A percentile compares a stretch with the other conserved stretches of the same genome.
phyloP scores from a whole-genome alignment of 2,329 filamentous ascomycete species.

The Beauveria sp. region DNA sequence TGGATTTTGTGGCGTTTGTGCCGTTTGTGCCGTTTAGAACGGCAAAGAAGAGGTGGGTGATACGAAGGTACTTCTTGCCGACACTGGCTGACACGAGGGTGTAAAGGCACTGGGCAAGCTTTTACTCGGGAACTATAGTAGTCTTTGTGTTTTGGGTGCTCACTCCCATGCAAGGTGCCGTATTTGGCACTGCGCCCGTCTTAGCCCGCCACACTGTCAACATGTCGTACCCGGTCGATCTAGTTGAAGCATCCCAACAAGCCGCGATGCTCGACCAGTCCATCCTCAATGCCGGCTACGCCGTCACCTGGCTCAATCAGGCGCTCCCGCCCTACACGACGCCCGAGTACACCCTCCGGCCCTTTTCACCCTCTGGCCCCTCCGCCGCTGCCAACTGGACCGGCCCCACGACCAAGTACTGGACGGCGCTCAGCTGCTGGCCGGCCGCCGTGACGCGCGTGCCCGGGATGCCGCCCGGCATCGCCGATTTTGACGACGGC shows the following conservation, averaged over 20 bases:
- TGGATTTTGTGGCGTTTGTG: slow-evolving; percentile 27
- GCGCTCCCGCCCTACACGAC: slow-evolving; percentile 36
- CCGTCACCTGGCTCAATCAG: slow-evolving; percentile 38
- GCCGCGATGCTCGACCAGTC: slow-evolving; percentile 20
- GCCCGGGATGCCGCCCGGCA: no score
- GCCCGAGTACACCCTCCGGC: slow-evolving; percentile 31
- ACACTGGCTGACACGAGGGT: not conserved
- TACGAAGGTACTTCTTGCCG: no score
- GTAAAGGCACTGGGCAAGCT: slow-evolving; percentile 44
- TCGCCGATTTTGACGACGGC: no score
- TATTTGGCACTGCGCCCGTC: slow-evolving; percentile 36
- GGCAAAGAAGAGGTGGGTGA: slow-evolving; percentile 1
- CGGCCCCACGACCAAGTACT: no score
- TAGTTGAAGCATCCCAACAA: slow-evolving; percentile 20
- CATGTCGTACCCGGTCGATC: slow-evolving; percentile 9
- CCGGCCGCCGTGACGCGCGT: no score
- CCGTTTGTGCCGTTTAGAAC: slow-evolving; percentile 26
- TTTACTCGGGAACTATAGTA: slow-evolving; percentile 38
- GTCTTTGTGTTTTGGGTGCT: slow-evolving; percentile 47
- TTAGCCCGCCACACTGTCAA: not conserved
- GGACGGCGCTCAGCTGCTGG: no score
- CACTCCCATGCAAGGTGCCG: slow-evolving; percentile 47
- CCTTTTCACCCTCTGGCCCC: slow-evolving; percentile 24
- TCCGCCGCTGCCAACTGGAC: no score
- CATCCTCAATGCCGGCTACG: slow-evolving; percentile 38